Percentiles rank a stretch among this genome's conserved stretches.
phyloP scores from a whole-genome alignment of 306 rosid genomes.

The Dicorynia guianensis region DNA sequence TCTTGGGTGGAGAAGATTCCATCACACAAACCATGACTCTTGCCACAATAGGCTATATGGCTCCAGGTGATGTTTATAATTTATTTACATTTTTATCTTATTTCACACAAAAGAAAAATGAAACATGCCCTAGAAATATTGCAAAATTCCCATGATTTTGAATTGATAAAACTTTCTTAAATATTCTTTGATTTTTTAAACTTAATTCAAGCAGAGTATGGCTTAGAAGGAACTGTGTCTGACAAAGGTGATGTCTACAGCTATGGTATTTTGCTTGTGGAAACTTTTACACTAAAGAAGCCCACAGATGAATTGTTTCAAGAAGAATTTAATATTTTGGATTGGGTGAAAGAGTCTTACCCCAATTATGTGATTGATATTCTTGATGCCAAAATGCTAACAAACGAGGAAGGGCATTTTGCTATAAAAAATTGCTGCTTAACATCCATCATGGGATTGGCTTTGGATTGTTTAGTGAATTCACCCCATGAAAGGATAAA shows the following conservation, averaged over 20 bases:
- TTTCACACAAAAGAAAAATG: too few species aligned
- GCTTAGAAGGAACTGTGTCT: conserved; percentile 13
- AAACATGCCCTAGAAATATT: too few species aligned
- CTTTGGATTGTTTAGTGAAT: too few species aligned
- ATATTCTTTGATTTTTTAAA: too few species aligned
- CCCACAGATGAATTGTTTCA: too few species aligned
- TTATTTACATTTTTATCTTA: neutral
- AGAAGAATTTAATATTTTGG: neutral
- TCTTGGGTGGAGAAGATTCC: too few species aligned
- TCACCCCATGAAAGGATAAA: too few species aligned
- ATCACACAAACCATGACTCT: too few species aligned
- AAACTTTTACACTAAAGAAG: too few species aligned
- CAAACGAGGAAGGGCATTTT: neutral
- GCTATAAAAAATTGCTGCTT: neutral
- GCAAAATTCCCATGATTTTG: too few species aligned
- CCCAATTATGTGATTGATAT: neutral
- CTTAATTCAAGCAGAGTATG: conserved; percentile 19
- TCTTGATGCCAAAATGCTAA: conserved; percentile 1
- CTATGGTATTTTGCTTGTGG: neutral
- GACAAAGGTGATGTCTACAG: conserved; percentile 27
- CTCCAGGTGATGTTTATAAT: neutral
- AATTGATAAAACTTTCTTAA: too few species aligned
- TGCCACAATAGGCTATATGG: neutral
- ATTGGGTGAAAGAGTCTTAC: neutral
- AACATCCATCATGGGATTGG: neutral